These are phyloP conservation scores for Blastocladiella britannica DNA, from an alignment of 192 early-diverging fungal genomes.

Conservation along the genomic window DNA sequence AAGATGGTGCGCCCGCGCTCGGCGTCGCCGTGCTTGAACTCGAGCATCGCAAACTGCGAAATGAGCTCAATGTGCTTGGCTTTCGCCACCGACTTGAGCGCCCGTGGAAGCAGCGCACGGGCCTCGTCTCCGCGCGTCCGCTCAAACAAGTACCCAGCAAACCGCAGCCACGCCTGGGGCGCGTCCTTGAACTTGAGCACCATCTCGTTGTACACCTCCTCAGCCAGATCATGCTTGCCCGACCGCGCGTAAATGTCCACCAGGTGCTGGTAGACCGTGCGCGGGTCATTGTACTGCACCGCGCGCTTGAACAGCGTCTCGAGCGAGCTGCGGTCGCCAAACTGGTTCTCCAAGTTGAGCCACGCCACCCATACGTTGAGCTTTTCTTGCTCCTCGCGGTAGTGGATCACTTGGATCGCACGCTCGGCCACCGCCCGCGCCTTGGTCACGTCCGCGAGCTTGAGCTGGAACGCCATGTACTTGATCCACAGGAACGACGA, in stretches of 20 bases:
- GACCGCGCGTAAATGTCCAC: constrained; percentile 76
- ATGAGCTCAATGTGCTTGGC: constrained; percentile 89
- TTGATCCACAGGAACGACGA: constrained; percentile 97
- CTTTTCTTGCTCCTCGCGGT: constrained; percentile 84
- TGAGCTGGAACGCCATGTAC: constrained; percentile 97
- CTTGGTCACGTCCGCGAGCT: constrained; percentile 77
- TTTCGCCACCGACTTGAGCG: constrained; percentile 69
- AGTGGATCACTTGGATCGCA: constrained; percentile 76
- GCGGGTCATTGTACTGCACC: constrained; percentile 63
- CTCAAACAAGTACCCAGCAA: constrained; percentile 62
- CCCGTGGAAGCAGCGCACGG: constrained; percentile 57
- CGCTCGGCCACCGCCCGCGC: constrained; percentile 84
- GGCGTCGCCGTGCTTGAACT: constrained; percentile 90
- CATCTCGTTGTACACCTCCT: constrained; percentile 49
- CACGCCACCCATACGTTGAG: constrained; percentile 95
- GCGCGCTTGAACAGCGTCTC: constrained; percentile 70
- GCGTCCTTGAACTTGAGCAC: constrained; percentile 68
- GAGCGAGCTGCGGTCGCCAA: constrained; percentile 64
- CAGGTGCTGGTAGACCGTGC: constrained; percentile 69
- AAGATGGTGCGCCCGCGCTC: constrained; percentile 96
- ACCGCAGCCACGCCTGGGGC: constrained; percentile 77
- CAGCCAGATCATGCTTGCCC: constrained; percentile 44
- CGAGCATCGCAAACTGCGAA: constrained; percentile 86
- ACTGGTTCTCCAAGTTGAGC: constrained; percentile 89
- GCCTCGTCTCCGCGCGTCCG: constrained; percentile 49